Conservation (phyloP, 495 filamentous ascomycete genomes). For the Aspergillus asperescens region DNA sequence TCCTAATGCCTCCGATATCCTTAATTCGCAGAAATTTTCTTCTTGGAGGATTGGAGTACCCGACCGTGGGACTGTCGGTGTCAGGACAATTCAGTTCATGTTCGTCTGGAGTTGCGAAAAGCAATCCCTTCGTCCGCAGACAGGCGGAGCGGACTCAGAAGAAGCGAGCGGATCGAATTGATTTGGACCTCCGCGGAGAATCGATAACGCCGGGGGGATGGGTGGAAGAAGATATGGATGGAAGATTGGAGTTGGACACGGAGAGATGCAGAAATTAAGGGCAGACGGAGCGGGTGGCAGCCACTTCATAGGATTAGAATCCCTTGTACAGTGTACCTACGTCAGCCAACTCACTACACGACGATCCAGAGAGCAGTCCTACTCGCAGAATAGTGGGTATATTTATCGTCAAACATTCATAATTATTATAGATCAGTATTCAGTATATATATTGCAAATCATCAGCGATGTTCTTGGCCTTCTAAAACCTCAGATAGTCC, state of each 20-base stretch:
- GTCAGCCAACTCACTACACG: no score
- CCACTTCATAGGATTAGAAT: no score
- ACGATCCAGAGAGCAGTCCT: no score
- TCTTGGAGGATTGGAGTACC: not conserved
- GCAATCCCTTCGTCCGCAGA: not conserved
- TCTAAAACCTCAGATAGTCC: no score
- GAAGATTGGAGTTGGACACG: not conserved
- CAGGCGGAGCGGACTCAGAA: not conserved
- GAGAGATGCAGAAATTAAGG: no score
- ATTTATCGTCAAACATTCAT: no score
- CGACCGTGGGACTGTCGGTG: not conserved
- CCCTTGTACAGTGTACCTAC: no score
- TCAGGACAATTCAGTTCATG: not conserved
- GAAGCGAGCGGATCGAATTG: not conserved
- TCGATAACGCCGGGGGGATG: not conserved
- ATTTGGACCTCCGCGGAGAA: not conserved
- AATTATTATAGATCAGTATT: no score
- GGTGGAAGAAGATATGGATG: not conserved
- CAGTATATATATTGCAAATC: no score
- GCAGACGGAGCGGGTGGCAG: no score
- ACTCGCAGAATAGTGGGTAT: no score
- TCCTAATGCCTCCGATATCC: not conserved
- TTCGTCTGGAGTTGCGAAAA: not conserved
- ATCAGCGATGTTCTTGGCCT: no score
- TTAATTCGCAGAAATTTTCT: not conserved